Base-by-base conservation (phyloP, 768 basidiomycete species). In the Russula vinacea region DNA sequence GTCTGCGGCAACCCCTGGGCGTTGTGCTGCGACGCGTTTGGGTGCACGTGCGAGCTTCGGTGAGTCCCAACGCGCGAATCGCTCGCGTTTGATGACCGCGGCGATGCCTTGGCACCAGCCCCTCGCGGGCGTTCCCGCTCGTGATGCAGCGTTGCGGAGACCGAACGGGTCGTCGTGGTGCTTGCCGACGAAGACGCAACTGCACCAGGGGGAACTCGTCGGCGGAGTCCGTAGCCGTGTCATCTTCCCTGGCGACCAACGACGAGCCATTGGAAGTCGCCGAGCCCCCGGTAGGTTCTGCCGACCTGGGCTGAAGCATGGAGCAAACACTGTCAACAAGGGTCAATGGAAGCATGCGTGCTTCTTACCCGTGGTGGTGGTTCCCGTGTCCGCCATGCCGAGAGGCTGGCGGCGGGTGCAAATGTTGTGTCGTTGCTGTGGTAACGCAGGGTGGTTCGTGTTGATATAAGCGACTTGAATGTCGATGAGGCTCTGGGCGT, bases 391-490 rank as follows among this genome's bases (percentile, higher is more conserved):
- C 57, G 78, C 82, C 57, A 78, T 29, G 72, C 69, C 74, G 79
- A 71, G 29, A 74, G 66, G 19, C 74, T 73, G 33, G 77, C 74
- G 58, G 84, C 79, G 68, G 84, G 81, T 57, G 85, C 80, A 63
- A 84, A 83, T 11, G 79, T 73, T 49, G 89, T 84, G 55, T 56
- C 40, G 90, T 90, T 11, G 90, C 89, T 22, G 88, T 80, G 62
- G 95, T 87, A 76, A 98, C 37, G 91, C 84, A 7, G 97, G 97
- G 73, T 99, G 97, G 74, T 98, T 98, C 62, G 95, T 98, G 75
- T 99, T 99, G 81, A 99, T 98, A 73, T 99, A 99, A 13, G 97
- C 95, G 1, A 94, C 94, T 75, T 99, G 97, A 55, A 99, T 99
- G 70, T 89, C 86, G 70, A 99, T 98, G 70, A 99, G 80, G 72